These are phyloP conservation scores for Myxozyma monticola DNA, from an alignment of 805 yeast genomes.

Conservation along the genomic window DNA sequence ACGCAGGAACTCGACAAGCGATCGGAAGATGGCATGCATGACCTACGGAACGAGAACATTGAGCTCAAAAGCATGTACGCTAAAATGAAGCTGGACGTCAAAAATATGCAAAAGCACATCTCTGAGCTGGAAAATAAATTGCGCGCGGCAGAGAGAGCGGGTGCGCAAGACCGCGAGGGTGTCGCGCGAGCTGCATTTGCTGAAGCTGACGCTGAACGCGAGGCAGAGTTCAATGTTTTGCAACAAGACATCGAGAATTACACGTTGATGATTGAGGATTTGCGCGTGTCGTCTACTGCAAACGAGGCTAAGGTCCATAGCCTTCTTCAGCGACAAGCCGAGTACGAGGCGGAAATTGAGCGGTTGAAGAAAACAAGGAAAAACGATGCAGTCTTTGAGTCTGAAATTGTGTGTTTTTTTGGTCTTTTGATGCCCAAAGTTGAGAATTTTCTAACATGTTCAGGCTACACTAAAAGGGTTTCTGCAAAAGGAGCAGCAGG, in stretches of 20 bases:
- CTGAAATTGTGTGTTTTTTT: constrained; percentile 16
- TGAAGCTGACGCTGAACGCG: constrained; percentile 3
- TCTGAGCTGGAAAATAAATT: constrained; percentile 20
- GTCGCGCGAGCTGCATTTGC: not conserved
- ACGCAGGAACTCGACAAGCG: constrained; percentile 32
- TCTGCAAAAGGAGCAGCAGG: constrained; percentile 24
- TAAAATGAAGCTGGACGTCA: constrained; percentile 28
- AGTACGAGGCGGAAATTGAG: constrained; percentile 11
- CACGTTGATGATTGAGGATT: constrained; percentile 13
- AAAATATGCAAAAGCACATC: constrained; percentile 22
- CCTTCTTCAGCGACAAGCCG: constrained; percentile 6
- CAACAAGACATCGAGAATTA: constrained; percentile 17
- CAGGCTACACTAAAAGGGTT: constrained; percentile 13
- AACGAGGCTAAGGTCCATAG: constrained; percentile 5
- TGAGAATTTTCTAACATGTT: not conserved
- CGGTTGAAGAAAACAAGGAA: constrained; percentile 1
- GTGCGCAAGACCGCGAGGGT: not conserved
- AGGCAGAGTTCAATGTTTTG: constrained; percentile 14
- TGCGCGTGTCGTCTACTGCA: constrained; percentile 13
- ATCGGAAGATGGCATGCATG: constrained; percentile 31
- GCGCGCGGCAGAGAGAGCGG: constrained; percentile 5
- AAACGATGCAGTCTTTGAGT: constrained; percentile 12
- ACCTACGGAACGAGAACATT: constrained; percentile 30
- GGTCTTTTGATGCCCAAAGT: not conserved
- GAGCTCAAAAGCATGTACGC: constrained; percentile 30